Evolutionary conservation across 1,284 basidiomycete genomes (phyloP), one percentile per base, ranked within the genome.

Genomic region (Trichosporon asahii): DNA sequence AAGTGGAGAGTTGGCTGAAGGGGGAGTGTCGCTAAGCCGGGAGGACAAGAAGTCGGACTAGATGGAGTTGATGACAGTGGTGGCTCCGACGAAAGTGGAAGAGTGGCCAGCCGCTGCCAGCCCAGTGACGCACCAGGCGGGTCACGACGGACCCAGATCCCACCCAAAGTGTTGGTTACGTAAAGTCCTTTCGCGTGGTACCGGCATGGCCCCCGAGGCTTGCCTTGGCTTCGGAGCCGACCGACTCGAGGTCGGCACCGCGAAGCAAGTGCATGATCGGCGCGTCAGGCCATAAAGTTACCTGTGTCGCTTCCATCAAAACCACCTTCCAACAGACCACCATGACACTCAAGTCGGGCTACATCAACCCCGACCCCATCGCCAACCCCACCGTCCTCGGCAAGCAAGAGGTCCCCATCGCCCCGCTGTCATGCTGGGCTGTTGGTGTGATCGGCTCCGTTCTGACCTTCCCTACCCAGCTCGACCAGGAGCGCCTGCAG

Each of bases 341-440:
- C 18, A 73, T 73, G 72, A 35, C 66, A 21, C 66, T 65, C 66
- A 69, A 57, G n/a, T 37, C 67, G 18, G 49, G 37, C 23, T 66
- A 68, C 66, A 74, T 74, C 64, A 69, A 66, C 37, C 73, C 73
- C 18, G 68, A 67, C 9, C 67, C 73, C 46, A 49, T 67, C 21
- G 67, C 71, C 33, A 74, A 74, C 68, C 73, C 73, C 29, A 57
- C 60, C 18, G 68, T 69, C 29, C 15, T 21, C n/a, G 70, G 68
- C 25, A 65, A 65, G 67, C 68, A 70, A 61, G 63, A 66, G 25
- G 64, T 76, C 1, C 72, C 76, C 25, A 44, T 78, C 40, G 71
- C 72, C 9, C 72, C 75, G 27, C 70, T 76, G 68, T 69, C 76
- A 2, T 64, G 70, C 14, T 78, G 76, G 76, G 64, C 75, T n/a